Conservation (phyloP, 1,139 yeast genomes). For the Geotrichum bryndzae region DNA sequence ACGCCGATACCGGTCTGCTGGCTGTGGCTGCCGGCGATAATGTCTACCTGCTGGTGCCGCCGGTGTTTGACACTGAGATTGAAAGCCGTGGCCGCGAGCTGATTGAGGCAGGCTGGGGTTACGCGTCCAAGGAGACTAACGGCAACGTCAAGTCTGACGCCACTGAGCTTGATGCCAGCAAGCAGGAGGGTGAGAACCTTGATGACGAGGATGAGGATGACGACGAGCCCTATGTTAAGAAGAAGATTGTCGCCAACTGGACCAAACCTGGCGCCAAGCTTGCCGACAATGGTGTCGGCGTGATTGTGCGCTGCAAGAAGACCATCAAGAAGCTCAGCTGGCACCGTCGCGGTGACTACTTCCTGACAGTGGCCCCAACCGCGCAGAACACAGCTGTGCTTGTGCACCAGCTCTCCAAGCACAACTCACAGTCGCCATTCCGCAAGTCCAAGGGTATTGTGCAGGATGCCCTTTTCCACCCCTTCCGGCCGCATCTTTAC, state of each 20-base stretch:
- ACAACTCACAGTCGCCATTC: slow-evolving; percentile 96
- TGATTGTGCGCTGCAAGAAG: slow-evolving; percentile 63
- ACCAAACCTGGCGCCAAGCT: slow-evolving; percentile 66
- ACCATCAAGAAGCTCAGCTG: slow-evolving; percentile 79
- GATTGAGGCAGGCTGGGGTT: slow-evolving; percentile 91
- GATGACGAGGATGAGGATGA: slow-evolving; percentile 32
- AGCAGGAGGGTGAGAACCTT: slow-evolving; percentile 26
- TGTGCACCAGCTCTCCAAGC: slow-evolving; percentile 91
- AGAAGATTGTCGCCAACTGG: slow-evolving; percentile 74
- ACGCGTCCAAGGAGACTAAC: slow-evolving; percentile 47
- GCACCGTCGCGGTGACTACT: slow-evolving; percentile 97
- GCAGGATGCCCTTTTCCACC: slow-evolving; percentile 96
- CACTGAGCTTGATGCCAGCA: slow-evolving; percentile 30
- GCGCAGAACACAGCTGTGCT: slow-evolving; percentile 83
- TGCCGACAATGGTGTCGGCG: slow-evolving; percentile 61
- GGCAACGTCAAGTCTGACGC: slow-evolving; percentile 40
- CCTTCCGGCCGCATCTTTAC: slow-evolving; percentile 87
- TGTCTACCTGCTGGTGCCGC: slow-evolving; percentile 76
- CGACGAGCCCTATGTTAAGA: slow-evolving; percentile 38
- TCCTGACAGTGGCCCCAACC: slow-evolving; percentile 89
- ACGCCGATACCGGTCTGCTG: slow-evolving; percentile 58
- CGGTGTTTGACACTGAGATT: slow-evolving; percentile 79
- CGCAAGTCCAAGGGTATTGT: slow-evolving; percentile 87
- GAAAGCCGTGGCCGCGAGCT: slow-evolving; percentile 75
- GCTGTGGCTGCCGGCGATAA: slow-evolving; percentile 83